phyloP scores from a whole-genome alignment of 768 basidiomycete genomes.

The Lanmaoa pseudosensibilis region DNA sequence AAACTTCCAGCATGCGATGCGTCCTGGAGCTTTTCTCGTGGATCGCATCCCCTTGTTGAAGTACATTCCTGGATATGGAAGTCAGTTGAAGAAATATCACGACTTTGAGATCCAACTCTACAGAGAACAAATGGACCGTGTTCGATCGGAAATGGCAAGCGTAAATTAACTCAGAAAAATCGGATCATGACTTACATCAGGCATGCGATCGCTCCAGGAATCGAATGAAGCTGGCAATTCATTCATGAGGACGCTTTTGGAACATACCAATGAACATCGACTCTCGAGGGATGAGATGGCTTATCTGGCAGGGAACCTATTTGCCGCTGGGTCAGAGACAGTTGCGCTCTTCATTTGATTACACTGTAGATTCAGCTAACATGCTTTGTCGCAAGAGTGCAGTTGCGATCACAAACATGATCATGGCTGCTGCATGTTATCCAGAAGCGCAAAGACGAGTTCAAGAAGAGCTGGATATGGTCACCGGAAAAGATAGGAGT shows the following conservation, averaged over 20 bases:
- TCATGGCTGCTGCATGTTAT: conserved; percentile 55
- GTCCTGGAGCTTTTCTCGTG: conserved; percentile 36
- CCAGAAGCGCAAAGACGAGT: conserved; percentile 51
- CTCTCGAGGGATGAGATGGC: conserved; percentile 54
- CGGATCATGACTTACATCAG: not conserved
- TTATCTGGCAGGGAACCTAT: conserved; percentile 59
- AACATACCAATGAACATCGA: conserved; percentile 44
- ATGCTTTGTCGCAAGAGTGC: conserved; percentile 36
- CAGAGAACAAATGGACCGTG: conserved; percentile 45
- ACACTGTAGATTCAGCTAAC: not conserved
- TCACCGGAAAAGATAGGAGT: conserved; percentile 44
- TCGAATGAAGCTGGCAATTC: conserved; percentile 18
- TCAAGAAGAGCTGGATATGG: conserved; percentile 52
- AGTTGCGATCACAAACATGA: conserved; percentile 46
- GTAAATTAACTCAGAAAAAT: not conserved
- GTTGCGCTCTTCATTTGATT: conserved; percentile 9
- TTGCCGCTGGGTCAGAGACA: conserved; percentile 60
- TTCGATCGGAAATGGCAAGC: conserved; percentile 44
- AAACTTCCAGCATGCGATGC: conserved; percentile 28
- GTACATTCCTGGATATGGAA: conserved; percentile 58
- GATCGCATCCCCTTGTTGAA: conserved; percentile 34
- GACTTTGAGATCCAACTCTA: conserved; percentile 49
- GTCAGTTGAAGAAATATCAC: conserved; percentile 52
- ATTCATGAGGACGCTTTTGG: conserved; percentile 54
- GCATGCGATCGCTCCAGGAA: conserved; percentile 2